phyloP scores from a whole-genome alignment of 2,329 filamentous ascomycete species.

The Monilinia fructicola region DNA sequence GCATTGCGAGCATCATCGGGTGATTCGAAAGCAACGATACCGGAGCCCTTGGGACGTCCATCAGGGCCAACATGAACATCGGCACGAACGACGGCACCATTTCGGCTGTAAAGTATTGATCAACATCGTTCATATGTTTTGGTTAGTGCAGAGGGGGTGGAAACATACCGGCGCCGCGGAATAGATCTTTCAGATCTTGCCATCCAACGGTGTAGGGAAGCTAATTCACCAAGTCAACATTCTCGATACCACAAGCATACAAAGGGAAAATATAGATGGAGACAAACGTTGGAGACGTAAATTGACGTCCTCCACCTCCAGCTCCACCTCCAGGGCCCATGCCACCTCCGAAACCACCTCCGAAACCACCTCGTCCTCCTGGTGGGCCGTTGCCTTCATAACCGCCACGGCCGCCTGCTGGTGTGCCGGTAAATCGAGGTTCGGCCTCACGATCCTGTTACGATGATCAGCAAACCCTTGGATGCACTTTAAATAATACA shows the following conservation, averaged over 20 bases:
- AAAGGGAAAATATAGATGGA: slow-evolving; percentile 39
- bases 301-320: slow-evolving; percentile 78
- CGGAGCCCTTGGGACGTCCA: slow-evolving; percentile 92
- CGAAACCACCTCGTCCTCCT: slow-evolving; percentile 24
- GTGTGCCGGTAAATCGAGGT: slow-evolving; percentile 82
- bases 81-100: slow-evolving; percentile 84
- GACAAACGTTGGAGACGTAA: slow-evolving; percentile 96
- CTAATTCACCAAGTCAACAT: slow-evolving; percentile 54
- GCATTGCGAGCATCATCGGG: slow-evolving; percentile 93
- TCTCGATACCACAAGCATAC: slow-evolving; percentile 36
- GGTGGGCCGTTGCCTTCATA: slow-evolving; percentile 41
- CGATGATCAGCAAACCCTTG: slow-evolving; percentile 20
- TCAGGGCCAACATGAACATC: slow-evolving; percentile 92
- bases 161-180: slow-evolving; percentile 90
- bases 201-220: slow-evolving; percentile 96
- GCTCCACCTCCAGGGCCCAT: slow-evolving; percentile 54
- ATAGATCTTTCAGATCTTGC: slow-evolving; percentile 98
- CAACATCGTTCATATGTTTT: slow-evolving; percentile 32
- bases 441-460: slow-evolving; percentile 92
- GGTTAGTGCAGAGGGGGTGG: slow-evolving; percentile 35
- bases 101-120: slow-evolving; percentile 48
- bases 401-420: slow-evolving; percentile 62
- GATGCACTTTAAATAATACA: slow-evolving; percentile 4
- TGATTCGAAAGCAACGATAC: slow-evolving; percentile 94
- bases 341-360: slow-evolving; percentile 44